Evolutionary conservation across 2,329 filamentous ascomycete genomes (phyloP), one percentile per base, ranked within the genome.

Genomic region (Zymoseptoria passerinii): DNA sequence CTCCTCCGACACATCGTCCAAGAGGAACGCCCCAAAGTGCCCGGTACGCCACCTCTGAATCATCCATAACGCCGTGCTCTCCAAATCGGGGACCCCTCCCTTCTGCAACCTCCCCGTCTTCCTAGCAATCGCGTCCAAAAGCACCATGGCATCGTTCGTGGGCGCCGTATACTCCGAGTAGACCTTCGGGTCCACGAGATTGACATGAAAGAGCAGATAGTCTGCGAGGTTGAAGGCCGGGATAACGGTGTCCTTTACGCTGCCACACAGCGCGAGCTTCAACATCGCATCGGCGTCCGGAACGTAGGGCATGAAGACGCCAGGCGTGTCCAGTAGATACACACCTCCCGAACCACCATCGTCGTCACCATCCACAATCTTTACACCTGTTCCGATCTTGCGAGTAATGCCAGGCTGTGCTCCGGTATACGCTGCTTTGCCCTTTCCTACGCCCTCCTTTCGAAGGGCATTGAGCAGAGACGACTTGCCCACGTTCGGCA

Each of bases 401-500:
- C 94, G 82, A 57, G 94, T 99, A 4, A 97, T 81, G 50, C 94
- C 94, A 1, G 94, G 92, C 68, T 96, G 86, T 9, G 87, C 85
- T 8, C 94, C 94, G 1, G 92, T 96, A 62, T 78, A 80, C 44
- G 92, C 89, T 1, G 85, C 92, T 71, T 92, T 95, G 19, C 80
- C 79, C 53, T 80, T 77, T 55, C 78, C 75, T 65, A 89, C 81
- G 48, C 90, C 90, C 18, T 81, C 78, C 48, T 80, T 82, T 19
- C 94, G 86, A 53, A 97, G 81, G 16, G 86, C 83, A 73, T 99
- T 99, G 49, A 99, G 83, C n/a, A 99, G 79, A 1, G 92, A 91
- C 52, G 90, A 95, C 75, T 99, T 99, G 40, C 94, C 94, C 0
- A 96, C 90, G 71, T 99, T 99, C 40, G 94, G 94, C 92, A 99